Percentiles rank a stretch among this genome's conserved stretches.
Conservation (phyloP, 345 rosid genomes). For the Linum usitatissimum region DNA sequence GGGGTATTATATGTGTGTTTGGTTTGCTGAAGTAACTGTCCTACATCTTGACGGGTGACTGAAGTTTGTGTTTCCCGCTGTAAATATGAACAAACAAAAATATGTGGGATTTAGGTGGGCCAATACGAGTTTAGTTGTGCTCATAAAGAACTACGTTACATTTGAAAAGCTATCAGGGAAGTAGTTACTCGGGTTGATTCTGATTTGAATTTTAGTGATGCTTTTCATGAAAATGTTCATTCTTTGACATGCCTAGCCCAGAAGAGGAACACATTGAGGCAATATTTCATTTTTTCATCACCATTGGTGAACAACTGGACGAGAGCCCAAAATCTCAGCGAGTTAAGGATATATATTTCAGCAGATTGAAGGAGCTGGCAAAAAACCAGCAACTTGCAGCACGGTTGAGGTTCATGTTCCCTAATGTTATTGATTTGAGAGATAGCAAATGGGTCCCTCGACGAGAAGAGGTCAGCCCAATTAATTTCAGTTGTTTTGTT, state of each 20-base stretch:
- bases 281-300: constrained; percentile 69
- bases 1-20: not conserved
- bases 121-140: constrained; percentile 14
- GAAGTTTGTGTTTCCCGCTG: constrained; percentile 20
- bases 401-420: constrained; percentile 69
- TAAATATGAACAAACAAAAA: constrained; percentile 28
- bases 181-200: not conserved
- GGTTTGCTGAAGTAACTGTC: constrained; percentile 9
- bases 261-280: constrained; percentile 89
- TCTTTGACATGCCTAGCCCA: constrained; percentile 34
- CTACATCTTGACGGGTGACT: constrained; percentile 28
- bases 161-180: not conserved
- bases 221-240: not conserved
- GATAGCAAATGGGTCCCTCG: constrained; percentile 76
- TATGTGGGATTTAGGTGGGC: constrained; percentile 25
- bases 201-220: not conserved
- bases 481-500: not conserved
- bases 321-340: constrained; percentile 53
- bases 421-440: constrained; percentile 73
- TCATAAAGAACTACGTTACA: constrained; percentile 16
- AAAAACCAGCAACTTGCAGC: constrained; percentile 49
- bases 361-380: constrained; percentile 52
- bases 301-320: constrained; percentile 87
- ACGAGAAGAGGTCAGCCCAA: constrained; percentile 69
- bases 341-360: constrained; percentile 54